phyloP scores from a whole-genome alignment of 257 asterid species.

The Vinca minor region DNA sequence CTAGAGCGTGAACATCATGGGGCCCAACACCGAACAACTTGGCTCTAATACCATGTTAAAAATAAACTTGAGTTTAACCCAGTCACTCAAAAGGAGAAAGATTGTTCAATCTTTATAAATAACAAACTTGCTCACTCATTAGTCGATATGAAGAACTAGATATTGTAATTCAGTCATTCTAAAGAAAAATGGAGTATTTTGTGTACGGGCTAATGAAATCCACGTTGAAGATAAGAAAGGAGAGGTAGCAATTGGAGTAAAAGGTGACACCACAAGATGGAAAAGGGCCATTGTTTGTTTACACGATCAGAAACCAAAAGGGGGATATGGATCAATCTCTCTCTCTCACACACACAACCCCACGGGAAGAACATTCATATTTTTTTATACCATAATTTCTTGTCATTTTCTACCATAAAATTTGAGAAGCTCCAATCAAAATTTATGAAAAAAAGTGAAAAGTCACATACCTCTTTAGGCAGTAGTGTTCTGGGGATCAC shows the following conservation, averaged over 20 bases:
- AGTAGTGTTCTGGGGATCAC: slow-evolving; percentile 32
- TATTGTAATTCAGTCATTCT: too few relatives aligned
- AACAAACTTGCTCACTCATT: too few relatives aligned
- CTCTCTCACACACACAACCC: neutral
- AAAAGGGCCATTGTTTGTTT: neutral
- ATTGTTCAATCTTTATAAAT: too few relatives aligned
- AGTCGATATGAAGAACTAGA: too few relatives aligned
- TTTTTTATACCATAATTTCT: neutral
- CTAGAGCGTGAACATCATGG: too few relatives aligned
- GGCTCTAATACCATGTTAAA: too few relatives aligned
- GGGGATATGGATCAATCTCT: neutral
- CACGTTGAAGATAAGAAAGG: slow-evolving; percentile 16
- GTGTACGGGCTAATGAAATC: neutral
- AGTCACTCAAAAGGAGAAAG: too few relatives aligned
- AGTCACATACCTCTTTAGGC: slow-evolving; percentile 28
- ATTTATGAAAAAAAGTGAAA: neutral
- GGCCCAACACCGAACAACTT: too few relatives aligned
- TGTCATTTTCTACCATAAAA: neutral
- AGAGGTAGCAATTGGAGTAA: slow-evolving; percentile 19
- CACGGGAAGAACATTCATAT: neutral
- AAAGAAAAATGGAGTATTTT: too few relatives aligned
- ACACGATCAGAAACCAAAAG: neutral
- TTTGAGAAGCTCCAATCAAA: neutral
- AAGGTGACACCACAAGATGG: slow-evolving; percentile 9
- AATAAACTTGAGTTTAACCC: too few relatives aligned